Conservation (phyloP, 495 filamentous ascomycete species). For the Daldinia childiae region DNA sequence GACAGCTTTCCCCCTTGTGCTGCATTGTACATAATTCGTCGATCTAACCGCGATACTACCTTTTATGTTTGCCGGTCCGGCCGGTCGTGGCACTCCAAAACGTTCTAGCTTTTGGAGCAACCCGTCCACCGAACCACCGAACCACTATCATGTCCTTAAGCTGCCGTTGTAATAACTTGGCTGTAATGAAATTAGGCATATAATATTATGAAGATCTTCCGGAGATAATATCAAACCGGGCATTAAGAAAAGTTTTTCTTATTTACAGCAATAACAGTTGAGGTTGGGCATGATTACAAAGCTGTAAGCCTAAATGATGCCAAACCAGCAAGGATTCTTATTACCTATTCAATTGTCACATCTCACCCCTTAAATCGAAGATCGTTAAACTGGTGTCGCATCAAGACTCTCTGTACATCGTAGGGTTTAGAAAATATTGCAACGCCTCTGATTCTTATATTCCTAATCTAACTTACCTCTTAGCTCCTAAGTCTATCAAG, state of each 20-base stretch:
- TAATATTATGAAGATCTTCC: not conserved
- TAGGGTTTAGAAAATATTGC: too few species aligned
- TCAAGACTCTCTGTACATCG: not conserved
- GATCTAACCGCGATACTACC: slow-evolving; percentile 38
- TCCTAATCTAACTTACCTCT: not conserved
- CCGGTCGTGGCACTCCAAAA: slow-evolving; percentile 19
- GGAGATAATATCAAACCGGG: not conserved
- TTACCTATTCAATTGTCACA: not conserved
- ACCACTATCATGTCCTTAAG: not conserved
- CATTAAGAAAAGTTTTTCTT: not conserved
- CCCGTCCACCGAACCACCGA: slow-evolving; percentile 1
- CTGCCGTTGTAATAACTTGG: not conserved
- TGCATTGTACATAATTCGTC: slow-evolving; percentile 29
- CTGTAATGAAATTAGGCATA: not conserved
- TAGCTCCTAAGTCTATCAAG: not conserved
- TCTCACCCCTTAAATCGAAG: not conserved
- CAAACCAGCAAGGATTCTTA: slow-evolving; percentile 26
- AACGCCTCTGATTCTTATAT: not conserved
- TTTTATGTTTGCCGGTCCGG: slow-evolving; percentile 28
- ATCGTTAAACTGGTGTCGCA: not conserved
- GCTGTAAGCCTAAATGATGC: slow-evolving; percentile 38
- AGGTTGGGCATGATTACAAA: slow-evolving; percentile 38
- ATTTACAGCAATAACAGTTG: not conserved
- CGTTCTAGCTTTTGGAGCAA: not conserved
- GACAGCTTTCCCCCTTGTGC: slow-evolving; percentile 1